A percentile compares a stretch with the other conserved stretches of the same genome.
Evolutionary conservation across 768 basidiomycete genomes (phyloP).

Genomic region (Thelephora aurantiotincta): DNA sequence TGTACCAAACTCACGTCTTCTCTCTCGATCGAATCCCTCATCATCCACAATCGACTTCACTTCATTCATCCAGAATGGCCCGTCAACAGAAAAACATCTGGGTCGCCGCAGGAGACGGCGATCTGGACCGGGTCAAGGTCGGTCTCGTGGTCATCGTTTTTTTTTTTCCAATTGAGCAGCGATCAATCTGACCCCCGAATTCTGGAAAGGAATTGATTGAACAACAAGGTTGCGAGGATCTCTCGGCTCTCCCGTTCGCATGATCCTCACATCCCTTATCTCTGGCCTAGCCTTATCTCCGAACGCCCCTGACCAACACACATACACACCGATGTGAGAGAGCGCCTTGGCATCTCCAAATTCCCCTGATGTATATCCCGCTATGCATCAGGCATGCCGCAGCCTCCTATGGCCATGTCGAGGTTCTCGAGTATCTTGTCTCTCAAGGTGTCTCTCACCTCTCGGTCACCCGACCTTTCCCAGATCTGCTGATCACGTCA

Average conservation of each 20-base stretch:
- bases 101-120: conserved; percentile 88
- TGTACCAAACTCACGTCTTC: too few species aligned
- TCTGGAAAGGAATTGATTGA: conserved; percentile 42
- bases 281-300: conserved; percentile 36
- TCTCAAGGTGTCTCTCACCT: conserved; percentile 36
- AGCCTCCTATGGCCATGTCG: conserved; percentile 77
- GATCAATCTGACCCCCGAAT: conserved; percentile 2
- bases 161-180: not conserved
- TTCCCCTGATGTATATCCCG: conserved; percentile 4
- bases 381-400: conserved; percentile 64
- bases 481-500: not conserved
- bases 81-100: conserved; percentile 56
- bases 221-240: conserved; percentile 23
- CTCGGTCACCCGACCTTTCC: not conserved
- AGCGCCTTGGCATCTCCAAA: not conserved
- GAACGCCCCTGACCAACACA: conserved; percentile 54
- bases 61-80: not conserved
- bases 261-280: not conserved
- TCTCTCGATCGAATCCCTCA: too few species aligned
- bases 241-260: conserved; percentile 3
- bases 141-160: conserved; percentile 1
- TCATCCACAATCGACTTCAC: not conserved
- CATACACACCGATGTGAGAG: conserved; percentile 69
- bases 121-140: conserved; percentile 55
- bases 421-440: conserved; percentile 67